These are phyloP conservation scores for Rhododendron ovatum DNA, from an alignment of 148 eudicot species.

Conservation along the genomic window DNA sequence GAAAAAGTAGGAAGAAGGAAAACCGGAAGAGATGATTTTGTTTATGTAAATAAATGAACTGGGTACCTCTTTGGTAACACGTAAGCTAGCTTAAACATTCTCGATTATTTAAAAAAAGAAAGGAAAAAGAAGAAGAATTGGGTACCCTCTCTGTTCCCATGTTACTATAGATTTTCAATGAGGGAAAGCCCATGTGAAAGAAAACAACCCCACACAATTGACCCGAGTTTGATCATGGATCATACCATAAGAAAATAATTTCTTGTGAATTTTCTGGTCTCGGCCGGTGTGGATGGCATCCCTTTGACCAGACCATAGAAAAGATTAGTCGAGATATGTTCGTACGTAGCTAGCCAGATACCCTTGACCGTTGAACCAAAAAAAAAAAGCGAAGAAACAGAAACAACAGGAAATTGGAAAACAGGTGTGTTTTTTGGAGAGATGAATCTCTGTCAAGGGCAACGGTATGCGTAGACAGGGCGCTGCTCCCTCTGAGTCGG, in stretches of 20 bases:
- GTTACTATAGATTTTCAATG: not conserved
- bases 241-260: too few relatives aligned
- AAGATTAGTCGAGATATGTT: too few relatives aligned
- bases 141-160: not conserved
- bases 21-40: not conserved
- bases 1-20: not conserved
- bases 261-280: too few relatives aligned
- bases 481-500: not conserved
- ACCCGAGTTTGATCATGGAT: not conserved
- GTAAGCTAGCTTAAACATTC: not conserved
- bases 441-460: not conserved
- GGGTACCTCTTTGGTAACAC: not conserved
- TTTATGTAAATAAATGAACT: not conserved
- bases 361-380: not conserved
- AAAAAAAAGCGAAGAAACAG: not conserved
- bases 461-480: not conserved
- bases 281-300: too few relatives aligned
- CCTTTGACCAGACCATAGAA: not conserved
- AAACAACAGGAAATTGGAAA: not conserved
- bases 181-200: not conserved
- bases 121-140: not conserved
- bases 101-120: not conserved
- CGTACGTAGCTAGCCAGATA: not conserved
- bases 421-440: not conserved
- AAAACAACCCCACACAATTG: not conserved